A percentile compares a stretch with the other conserved stretches of the same genome.
Evolutionary conservation across 768 basidiomycete species (phyloP).

Genomic region (Hypholoma fasciculare): DNA sequence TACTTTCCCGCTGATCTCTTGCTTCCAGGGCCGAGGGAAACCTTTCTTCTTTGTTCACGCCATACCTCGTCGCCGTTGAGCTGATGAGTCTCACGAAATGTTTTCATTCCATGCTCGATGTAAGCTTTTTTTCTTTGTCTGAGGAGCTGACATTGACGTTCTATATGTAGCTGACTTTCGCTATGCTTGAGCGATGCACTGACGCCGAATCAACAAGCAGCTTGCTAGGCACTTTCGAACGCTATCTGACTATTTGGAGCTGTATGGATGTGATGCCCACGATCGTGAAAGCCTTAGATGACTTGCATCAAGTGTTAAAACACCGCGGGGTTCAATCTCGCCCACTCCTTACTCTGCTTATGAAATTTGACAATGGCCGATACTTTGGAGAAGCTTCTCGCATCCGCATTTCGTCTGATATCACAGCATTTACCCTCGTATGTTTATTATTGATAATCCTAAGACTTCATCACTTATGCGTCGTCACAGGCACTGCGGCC

Average conservation of each 20-base stretch:
- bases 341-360: constrained; percentile 58
- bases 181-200: constrained; percentile 51
- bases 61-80: constrained; percentile 58
- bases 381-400: constrained; percentile 57
- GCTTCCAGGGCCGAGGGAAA: constrained; percentile 24
- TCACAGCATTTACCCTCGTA: constrained; percentile 62
- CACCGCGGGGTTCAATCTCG: constrained; percentile 66
- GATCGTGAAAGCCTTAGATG: constrained; percentile 60
- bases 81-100: constrained; percentile 63
- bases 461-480: neutral
- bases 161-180: constrained; percentile 46
- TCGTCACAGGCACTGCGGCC: constrained; percentile 49
- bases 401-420: constrained; percentile 60
- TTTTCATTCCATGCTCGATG: constrained; percentile 71
- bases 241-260: constrained; percentile 73
- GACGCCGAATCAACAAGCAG: constrained; percentile 55
- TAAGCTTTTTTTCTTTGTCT: constrained; percentile 27
- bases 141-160: constrained; percentile 7
- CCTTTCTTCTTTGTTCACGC: constrained; percentile 42
- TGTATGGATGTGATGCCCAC: constrained; percentile 65
- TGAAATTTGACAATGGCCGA: constrained; percentile 63
- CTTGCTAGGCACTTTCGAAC: constrained; percentile 71
- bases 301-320: constrained; percentile 64
- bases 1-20: neutral
- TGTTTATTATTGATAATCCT: constrained; percentile 16